These are phyloP conservation scores for Sporothrix phasma DNA, from an alignment of 2,329 filamentous ascomycete species.

Conservation along the genomic window DNA sequence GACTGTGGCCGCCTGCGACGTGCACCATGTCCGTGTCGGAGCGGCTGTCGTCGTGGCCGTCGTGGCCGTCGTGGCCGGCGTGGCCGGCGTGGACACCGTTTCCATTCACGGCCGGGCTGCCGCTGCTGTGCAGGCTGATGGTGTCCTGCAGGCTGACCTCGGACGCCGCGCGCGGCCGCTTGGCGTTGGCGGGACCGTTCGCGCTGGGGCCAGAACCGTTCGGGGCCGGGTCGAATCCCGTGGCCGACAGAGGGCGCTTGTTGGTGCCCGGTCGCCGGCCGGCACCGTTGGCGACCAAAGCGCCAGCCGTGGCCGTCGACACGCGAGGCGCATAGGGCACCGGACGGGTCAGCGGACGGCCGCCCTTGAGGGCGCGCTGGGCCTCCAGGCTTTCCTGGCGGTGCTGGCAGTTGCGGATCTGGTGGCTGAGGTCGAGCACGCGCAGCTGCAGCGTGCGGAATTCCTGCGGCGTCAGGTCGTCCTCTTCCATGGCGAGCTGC, in stretches of 20 bases:
- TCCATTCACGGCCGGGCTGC: background rate
- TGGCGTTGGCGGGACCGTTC: background rate
- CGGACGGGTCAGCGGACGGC: conserved; percentile 9
- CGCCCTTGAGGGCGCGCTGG: conserved; percentile 11
- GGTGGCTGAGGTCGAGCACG: conserved; percentile 34
- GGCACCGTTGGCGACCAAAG: background rate
- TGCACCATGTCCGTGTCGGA: background rate
- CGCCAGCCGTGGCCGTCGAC: background rate
- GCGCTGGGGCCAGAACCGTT: background rate
- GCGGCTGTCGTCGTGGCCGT: background rate
- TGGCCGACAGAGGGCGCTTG: background rate
- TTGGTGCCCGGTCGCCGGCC: background rate
- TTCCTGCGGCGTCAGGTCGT: conserved; percentile 33
- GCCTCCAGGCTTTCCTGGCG: conserved; percentile 29
- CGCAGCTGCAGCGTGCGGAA: conserved; percentile 33
- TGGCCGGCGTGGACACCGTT: too few relatives aligned
- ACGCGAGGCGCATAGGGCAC: background rate
- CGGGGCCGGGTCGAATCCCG: background rate
- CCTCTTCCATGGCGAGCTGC: conserved; percentile 26
- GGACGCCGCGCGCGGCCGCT: conserved; percentile 12
- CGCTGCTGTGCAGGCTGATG: conserved; percentile 13
- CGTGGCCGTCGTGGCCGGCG: background rate
- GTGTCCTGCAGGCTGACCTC: conserved; percentile 15
- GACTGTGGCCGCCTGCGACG: too few relatives aligned
- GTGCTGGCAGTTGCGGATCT: conserved; percentile 34